Percentiles rank a stretch among this genome's conserved stretches.
phyloP scores from a whole-genome alignment of 306 rosid species.

The Hylodesmum podocarpum region DNA sequence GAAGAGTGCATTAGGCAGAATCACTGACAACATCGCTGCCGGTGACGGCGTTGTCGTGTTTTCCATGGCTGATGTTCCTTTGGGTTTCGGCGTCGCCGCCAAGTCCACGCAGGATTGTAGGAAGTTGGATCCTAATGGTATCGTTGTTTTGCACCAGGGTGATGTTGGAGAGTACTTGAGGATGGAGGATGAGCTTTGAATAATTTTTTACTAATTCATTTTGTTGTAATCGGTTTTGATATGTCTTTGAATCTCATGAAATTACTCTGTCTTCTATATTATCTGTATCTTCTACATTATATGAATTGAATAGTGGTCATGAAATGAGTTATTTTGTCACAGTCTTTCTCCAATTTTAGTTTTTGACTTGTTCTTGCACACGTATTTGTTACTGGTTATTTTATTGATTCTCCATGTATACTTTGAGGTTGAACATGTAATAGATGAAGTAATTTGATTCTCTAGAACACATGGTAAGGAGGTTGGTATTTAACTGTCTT shows the following conservation, averaged over 20 bases:
- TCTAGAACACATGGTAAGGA: not conserved
- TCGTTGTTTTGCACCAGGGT: conserved; percentile 82
- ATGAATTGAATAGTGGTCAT: not conserved
- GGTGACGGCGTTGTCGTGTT: conserved; percentile 93
- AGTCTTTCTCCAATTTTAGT: not conserved
- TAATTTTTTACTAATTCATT: not conserved
- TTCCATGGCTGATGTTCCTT: conserved; percentile 84
- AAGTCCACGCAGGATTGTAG: conserved; percentile 92
- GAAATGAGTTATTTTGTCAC: not conserved
- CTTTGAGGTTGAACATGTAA: not conserved
- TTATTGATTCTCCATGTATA: not conserved
- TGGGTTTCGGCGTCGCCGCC: conserved; percentile 88
- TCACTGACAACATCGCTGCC: conserved; percentile 67
- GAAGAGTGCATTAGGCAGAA: conserved; percentile 84
- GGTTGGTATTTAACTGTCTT: not conserved
- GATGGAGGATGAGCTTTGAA: conserved; percentile 90
- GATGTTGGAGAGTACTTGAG: conserved; percentile 95
- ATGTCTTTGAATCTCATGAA: not conserved
- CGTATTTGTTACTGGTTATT: not conserved
- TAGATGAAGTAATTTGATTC: not conserved
- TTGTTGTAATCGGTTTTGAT: not conserved
- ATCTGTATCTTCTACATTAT: not conserved
- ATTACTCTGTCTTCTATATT: not conserved
- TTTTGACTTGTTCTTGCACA: too few species aligned
- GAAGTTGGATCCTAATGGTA: conserved; percentile 90